Evolutionary conservation across 2,329 filamentous ascomycete species (phyloP).

Genomic region (Aspergillus transmontanensis): DNA sequence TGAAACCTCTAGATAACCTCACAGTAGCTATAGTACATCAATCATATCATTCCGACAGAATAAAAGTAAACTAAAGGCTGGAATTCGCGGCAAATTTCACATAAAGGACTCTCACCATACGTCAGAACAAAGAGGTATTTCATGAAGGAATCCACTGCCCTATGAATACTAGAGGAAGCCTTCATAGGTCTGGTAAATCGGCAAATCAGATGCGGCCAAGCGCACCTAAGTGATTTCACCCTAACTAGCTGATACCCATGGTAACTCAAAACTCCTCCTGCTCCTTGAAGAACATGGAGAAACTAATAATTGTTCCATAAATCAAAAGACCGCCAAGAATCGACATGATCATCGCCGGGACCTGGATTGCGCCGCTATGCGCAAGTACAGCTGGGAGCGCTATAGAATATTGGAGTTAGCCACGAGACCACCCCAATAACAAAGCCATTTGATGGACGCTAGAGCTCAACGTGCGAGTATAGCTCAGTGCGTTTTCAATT

Average conservation of each 20-base stretch:
- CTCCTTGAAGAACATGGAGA: constrained; percentile 97
- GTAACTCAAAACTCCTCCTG: constrained; percentile 81
- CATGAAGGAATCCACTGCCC: constrained; percentile 21
- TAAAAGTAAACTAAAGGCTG: constrained; percentile 9
- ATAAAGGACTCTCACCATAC: constrained; percentile 26
- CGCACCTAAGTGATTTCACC: not conserved
- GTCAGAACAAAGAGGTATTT: constrained; percentile 23
- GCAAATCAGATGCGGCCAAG: not conserved
- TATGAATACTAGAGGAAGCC: not conserved
- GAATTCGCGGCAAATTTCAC: constrained; percentile 21
- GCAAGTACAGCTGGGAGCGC: constrained; percentile 86
- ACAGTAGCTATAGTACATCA: constrained; percentile 23
- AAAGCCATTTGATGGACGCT: not conserved
- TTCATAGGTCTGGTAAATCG: not conserved
- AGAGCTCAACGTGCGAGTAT: not conserved
- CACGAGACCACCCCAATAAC: not conserved
- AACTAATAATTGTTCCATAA: constrained; percentile 97
- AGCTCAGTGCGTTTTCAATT: not conserved
- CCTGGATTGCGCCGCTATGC: constrained; percentile 78
- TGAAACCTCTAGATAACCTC: constrained; percentile 21
- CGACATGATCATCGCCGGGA: constrained; percentile 92
- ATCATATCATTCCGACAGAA: constrained; percentile 17
- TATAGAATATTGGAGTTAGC: constrained; percentile 41
- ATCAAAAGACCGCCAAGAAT: constrained; percentile 90
- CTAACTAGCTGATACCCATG: not conserved